phyloP scores from a whole-genome alignment of 2,329 filamentous ascomycete genomes.

The Apiospora aurea region DNA sequence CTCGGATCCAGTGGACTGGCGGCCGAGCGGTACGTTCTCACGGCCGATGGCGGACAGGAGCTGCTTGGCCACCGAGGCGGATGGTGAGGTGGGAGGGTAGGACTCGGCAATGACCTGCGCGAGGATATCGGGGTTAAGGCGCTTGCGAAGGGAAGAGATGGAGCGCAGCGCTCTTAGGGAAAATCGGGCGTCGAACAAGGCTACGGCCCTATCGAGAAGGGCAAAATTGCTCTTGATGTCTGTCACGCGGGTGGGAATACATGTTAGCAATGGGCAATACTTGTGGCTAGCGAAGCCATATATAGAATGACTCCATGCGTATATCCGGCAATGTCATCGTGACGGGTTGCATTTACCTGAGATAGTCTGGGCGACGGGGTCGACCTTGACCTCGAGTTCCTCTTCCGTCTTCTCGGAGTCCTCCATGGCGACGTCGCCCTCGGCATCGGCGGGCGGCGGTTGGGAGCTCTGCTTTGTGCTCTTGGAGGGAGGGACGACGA shows the following conservation, averaged over 20 bases:
- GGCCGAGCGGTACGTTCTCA: slow-evolving; percentile 68
- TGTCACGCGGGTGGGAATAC: slow-evolving; percentile 46
- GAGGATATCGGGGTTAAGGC: slow-evolving; percentile 82
- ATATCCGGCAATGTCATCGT: background rate
- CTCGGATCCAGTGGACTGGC: slow-evolving; percentile 59
- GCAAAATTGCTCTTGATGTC: slow-evolving; percentile 96
- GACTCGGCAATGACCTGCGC: slow-evolving; percentile 82
- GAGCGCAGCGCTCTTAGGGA: slow-evolving; percentile 92
- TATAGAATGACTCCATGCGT: background rate
- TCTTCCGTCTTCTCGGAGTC: slow-evolving; percentile 60
- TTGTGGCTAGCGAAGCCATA: background rate
- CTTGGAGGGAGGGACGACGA: slow-evolving; percentile 79
- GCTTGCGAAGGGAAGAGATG: slow-evolving; percentile 94
- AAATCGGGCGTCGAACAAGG: slow-evolving; percentile 93
- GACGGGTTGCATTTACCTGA: slow-evolving; percentile 56
- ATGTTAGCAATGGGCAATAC: background rate
- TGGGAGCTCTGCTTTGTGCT: slow-evolving; percentile 63
- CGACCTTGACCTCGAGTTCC: slow-evolving; percentile 59
- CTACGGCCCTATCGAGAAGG: slow-evolving; percentile 89
- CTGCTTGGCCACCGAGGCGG: slow-evolving; percentile 71
- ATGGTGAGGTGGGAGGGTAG: slow-evolving; percentile 68
- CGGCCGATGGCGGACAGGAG: slow-evolving; percentile 75
- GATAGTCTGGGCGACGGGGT: slow-evolving; percentile 66
- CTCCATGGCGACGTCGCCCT: slow-evolving; percentile 77
- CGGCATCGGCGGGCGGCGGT: slow-evolving; percentile 63